Evolutionary conservation across 345 rosid genomes (phyloP), one percentile per base, ranked within the genome.

Genomic region (Eutrema yunnanense): DNA sequence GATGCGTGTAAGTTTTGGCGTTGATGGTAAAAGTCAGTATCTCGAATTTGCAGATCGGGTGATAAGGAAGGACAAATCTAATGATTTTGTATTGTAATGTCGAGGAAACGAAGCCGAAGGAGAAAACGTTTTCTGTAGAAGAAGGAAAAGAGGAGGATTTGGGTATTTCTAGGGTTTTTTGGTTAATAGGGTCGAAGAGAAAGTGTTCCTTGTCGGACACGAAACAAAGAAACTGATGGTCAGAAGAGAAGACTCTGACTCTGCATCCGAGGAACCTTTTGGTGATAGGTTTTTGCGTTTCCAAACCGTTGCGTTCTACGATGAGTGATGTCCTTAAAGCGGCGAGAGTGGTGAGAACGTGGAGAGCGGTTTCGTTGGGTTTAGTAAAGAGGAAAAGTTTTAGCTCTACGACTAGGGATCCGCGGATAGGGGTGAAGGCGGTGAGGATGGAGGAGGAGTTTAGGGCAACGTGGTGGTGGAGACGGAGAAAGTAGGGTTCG

Each of bases 221-320:
- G 74, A 75, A 61, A 60, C 69, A 65, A 1, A 75, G 13, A n/a
- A 75, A 11, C 30, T 68, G 79, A 34, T 75, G 68, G 58, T 68
- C 60, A 34, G 73, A 75, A 52, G 63, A 61, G 5, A 75, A 11
- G 9, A 75, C 63, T 62, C 43, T 68, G n/a, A 75, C 69, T 37
- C 34, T 75, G 0, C 44, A 4, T 60, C 69, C 73, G 0, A 67
- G 56, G 16, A 75, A 67, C 11, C 36, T 8, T 57, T 66, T 73
- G 9, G 42, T 69, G 50, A 62, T 54, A 14, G 69, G 50, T 68
- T 74, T 51, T 41, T 41, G 67, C 48, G 59, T 29, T 11, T 51
- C 49, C 5, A 42, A 46, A 33, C 6, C 0, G 48, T 33, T 10
- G 16, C 1, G 2, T 7, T 36, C 26, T 34, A 4, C 6, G 11